Percentiles rank a stretch among this genome's conserved stretches.
Evolutionary conservation across 192 early-diverging fungal genomes (phyloP).

Genomic region (Gigaspora rosea): DNA sequence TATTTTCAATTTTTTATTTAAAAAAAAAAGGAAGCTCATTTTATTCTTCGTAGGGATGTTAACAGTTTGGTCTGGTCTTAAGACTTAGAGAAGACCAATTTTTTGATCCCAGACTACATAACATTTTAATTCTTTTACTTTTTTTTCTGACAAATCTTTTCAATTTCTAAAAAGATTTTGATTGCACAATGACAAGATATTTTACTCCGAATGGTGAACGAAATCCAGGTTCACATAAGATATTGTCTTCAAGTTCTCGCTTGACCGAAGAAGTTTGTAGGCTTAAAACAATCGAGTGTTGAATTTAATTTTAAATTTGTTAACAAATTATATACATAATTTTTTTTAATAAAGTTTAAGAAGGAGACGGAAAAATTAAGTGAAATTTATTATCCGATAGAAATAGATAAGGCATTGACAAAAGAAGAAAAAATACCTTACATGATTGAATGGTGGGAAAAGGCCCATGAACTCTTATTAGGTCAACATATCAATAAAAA

Average conservation of each 20-base stretch:
- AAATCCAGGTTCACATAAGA: slow-evolving; percentile 48
- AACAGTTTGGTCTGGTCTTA: no score
- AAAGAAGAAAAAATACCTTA: slow-evolving; percentile 60
- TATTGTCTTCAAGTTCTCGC: slow-evolving; percentile 40
- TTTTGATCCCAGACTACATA: not conserved
- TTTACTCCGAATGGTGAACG: slow-evolving; percentile 43
- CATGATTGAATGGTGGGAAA: slow-evolving; percentile 74
- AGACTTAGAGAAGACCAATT: no score
- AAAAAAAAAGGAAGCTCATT: no score
- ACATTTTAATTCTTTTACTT: not conserved
- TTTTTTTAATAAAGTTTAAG: slow-evolving; percentile 45
- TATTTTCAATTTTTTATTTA: not conserved
- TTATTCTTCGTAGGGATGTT: not conserved
- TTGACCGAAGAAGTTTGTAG: slow-evolving; percentile 44
- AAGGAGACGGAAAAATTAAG: slow-evolving; percentile 47
- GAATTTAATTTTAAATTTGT: not conserved
- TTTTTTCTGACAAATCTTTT: not conserved
- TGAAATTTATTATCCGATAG: slow-evolving; percentile 74
- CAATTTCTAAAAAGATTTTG: slow-evolving; percentile 46
- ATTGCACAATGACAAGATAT: slow-evolving; percentile 69
- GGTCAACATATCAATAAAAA: slow-evolving; percentile 48
- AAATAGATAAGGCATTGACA: slow-evolving; percentile 53
- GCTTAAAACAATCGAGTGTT: not conserved
- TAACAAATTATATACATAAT: not conserved
- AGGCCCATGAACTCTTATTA: slow-evolving; percentile 60